Evolutionary conservation across 164 flowering plant genomes (phyloP), one percentile per base, ranked within the genome.

Genomic region (Amborella trichopoda): DNA sequence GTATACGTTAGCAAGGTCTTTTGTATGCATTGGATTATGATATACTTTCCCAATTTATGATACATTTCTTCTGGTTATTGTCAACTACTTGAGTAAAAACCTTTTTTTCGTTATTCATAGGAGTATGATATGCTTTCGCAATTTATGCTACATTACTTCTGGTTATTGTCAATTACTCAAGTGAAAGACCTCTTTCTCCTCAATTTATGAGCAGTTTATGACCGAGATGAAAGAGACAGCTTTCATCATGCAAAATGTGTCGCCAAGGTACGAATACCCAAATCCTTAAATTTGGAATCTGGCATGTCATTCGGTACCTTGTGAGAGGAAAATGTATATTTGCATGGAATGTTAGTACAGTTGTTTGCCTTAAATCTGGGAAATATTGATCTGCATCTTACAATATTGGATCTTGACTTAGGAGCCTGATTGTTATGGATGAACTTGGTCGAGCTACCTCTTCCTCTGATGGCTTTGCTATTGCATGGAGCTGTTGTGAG

Each of bases 401-500:
- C 18, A 18, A 20, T 9, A 36, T 37, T 47, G 28, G 39, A 41
- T 41, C 6, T 42, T 48, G 28, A 20, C n/a, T 18, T 68, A 91
- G 99, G 78, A 93, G 99, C 65, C 73, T 87, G 48, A 73, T 93
- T 65, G 82, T 88, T 28, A 77, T 82, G 83, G 99, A 93, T 74
- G 99, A 88, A 61, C 83, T 93, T 54, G 99, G 99, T 65, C 76
- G 99, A 67, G 88, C 96, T 39, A 93, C 96, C 21, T 87, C 99
- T 61, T 87, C 99, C 23, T 69, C 83, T 54, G 96, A 93, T 76
- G 96, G 99, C 46, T 73, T 82, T 65, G 94, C 96, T 59, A 69
- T 93, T 58, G 91, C 96, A 9, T 93, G 99, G 99, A 93, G 96
- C 67, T 93, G 99, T 74, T 93, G 95, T 49, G 99, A 93, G 69